Evolutionary conservation across 78 protist species (phyloP).

Genomic region (Anaeramoeba flamelloides): DNA sequence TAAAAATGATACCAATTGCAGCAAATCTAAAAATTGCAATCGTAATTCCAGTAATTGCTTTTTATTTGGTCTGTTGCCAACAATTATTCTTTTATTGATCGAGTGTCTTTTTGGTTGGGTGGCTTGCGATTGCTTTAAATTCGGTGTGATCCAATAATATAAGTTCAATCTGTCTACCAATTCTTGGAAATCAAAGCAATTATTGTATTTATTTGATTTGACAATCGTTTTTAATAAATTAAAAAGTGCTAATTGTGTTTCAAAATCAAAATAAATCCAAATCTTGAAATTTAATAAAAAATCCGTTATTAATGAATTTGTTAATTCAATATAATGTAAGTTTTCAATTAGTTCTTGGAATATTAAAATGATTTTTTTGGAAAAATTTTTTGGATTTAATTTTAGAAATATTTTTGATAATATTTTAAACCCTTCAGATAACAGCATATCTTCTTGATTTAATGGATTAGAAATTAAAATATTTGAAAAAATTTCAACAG

Average conservation of each 20-base stretch:
- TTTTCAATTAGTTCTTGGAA: neutral
- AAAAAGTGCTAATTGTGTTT: neutral
- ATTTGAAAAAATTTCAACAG: neutral
- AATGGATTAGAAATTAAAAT: neutral
- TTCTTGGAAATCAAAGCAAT: neutral
- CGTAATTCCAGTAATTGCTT: no score
- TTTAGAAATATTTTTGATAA: neutral
- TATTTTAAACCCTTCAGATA: neutral
- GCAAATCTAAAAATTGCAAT: no score
- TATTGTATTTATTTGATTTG: neutral
- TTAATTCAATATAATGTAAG: neutral
- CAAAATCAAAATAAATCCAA: neutral
- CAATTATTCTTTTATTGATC: no score
- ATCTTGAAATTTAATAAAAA: neutral
- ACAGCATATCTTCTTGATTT: neutral
- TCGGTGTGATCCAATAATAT: slow-evolving; percentile 1
- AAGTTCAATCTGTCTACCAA: neutral
- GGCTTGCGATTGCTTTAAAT: no score
- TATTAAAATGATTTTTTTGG: neutral
- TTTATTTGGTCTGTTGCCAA: no score
- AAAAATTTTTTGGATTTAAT: neutral
- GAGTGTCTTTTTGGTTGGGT: no score
- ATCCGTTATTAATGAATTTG: neutral
- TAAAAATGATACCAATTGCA: no score
- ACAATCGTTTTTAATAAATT: neutral